Base-by-base conservation (phyloP, 139 green algal genomes). In the Microglena sp. region DNA sequence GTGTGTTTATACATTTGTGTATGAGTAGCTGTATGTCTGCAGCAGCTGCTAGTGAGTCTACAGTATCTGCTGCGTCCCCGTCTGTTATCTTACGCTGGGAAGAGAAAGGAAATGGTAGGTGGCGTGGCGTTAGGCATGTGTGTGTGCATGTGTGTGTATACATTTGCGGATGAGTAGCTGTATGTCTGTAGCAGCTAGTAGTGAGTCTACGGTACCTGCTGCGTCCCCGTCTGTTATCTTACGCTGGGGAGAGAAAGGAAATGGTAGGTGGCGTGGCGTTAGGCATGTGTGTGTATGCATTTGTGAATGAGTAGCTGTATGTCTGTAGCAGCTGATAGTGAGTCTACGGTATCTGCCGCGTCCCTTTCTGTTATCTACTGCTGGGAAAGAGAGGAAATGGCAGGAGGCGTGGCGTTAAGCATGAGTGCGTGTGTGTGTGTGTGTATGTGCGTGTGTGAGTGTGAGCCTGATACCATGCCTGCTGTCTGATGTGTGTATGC, bases 141-240 rank as follows among this genome's bases (percentile, higher is more conserved):
- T 50, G 40, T 50, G 40, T 50, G 40, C 40, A 18, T 50, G 40
- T 50, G 40, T 50, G 40, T 50, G 40, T 50, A 50, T 50, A 18
- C 18, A 18, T 50, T 11, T 50, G 40, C 18, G 40, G 15, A 50
- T 18, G 40, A 11, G 40, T 50, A 18, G 11, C 18, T 50, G 40
- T 50, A 18, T 50, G 40, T 50, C 15, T 50, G 40, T 18, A 50
- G 40, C 40, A 50, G 15, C 40, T 50, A 18, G 15, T 18, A 18
- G 40, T 18, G 11, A 11, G 15, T 18, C 40, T 18, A 50, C 40
- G 40, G 40, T 11, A 18, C 15, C 40, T 18, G 15, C 40, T 50
- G 40, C 40, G 15, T 11, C 40, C 15, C 18, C 18, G 11, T 50
- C 40, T 50, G 40, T 18, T 50, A 18, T 11, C 40, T 18, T 11